These are phyloP conservation scores for Tylopilus sp. DNA, from an alignment of 1,284 basidiomycete genomes.

Conservation along the genomic window DNA sequence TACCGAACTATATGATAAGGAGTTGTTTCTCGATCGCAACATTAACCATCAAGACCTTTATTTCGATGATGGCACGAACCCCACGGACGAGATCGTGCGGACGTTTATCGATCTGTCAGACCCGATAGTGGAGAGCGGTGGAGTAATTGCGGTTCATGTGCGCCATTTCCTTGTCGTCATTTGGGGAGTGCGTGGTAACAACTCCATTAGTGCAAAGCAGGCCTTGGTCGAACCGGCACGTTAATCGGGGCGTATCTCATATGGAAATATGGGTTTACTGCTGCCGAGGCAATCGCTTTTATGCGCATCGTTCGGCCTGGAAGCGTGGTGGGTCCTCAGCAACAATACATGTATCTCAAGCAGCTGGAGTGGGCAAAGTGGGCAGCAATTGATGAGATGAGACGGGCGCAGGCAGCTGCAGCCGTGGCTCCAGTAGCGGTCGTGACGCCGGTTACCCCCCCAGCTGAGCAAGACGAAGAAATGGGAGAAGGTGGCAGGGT, in stretches of 20 bases:
- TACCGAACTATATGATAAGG: constrained; percentile 89
- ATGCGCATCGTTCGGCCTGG: constrained; percentile 97
- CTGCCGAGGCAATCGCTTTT: constrained; percentile 94
- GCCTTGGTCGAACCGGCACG: constrained; percentile 89
- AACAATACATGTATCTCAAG: constrained; percentile 96
- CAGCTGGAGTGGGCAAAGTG: constrained; percentile 93
- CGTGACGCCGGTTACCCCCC: constrained; percentile 77
- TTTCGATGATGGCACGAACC: constrained; percentile 98
- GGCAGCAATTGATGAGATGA: constrained; percentile 79
- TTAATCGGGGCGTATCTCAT: constrained; percentile 97
- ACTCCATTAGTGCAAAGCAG: constrained; percentile 79
- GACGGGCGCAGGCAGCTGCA: constrained; percentile 46
- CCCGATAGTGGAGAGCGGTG: constrained; percentile 69
- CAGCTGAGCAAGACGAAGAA: constrained; percentile 64
- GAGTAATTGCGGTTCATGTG: constrained; percentile 86
- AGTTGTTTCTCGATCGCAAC: constrained; percentile 79
- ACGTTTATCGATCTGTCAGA: constrained; percentile 88
- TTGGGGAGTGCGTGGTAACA: constrained; percentile 19
- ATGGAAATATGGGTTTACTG: constrained; percentile 99
- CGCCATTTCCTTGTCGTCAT: constrained; percentile 34
- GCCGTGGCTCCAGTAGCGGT: constrained; percentile 43
- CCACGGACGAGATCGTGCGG: constrained; percentile 90
- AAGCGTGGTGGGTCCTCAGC: constrained; percentile 91
- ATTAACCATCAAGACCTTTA: constrained; percentile 93
- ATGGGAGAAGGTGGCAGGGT: constrained; percentile 35